Conservation (phyloP, 108 stramenopile species). For the Pseudonitzschia multiseries region DNA sequence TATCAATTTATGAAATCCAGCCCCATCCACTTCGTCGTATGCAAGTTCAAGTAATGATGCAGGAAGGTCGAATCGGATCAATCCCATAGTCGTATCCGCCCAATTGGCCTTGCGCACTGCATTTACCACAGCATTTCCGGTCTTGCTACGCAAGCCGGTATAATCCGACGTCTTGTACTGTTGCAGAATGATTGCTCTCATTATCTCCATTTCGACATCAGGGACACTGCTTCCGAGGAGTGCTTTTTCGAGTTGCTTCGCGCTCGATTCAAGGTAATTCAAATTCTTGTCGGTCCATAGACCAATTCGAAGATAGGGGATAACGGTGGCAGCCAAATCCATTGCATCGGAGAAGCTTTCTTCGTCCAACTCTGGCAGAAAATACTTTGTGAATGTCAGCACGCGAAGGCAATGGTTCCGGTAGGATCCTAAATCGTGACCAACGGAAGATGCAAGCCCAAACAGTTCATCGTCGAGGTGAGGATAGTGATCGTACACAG, state of each 20-base stretch:
- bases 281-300: constrained; percentile 49
- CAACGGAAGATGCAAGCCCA: neutral
- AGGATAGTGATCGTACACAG: constrained; percentile 16
- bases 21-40: constrained; percentile 34
- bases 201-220: constrained; percentile 19
- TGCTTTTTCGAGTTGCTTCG: constrained; percentile 19
- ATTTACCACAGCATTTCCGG: constrained; percentile 43
- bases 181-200: constrained; percentile 34
- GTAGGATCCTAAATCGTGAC: constrained; percentile 37
- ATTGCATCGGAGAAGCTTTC: constrained; percentile 25
- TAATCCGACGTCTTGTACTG: constrained; percentile 46
- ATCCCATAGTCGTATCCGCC: constrained; percentile 51
- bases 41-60: constrained; percentile 37
- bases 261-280: constrained; percentile 43
- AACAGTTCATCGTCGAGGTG: constrained; percentile 32
- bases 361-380: constrained; percentile 20
- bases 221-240: constrained; percentile 15
- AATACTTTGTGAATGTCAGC: constrained; percentile 45
- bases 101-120: constrained; percentile 61
- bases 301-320: constrained; percentile 52
- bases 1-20: constrained; percentile 45
- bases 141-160: constrained; percentile 3
- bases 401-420: constrained; percentile 59
- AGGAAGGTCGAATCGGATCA: constrained; percentile 49
- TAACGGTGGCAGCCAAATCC: constrained; percentile 41